Conservation (phyloP, 495 filamentous ascomycete genomes). For the Neurospora sp. region DNA sequence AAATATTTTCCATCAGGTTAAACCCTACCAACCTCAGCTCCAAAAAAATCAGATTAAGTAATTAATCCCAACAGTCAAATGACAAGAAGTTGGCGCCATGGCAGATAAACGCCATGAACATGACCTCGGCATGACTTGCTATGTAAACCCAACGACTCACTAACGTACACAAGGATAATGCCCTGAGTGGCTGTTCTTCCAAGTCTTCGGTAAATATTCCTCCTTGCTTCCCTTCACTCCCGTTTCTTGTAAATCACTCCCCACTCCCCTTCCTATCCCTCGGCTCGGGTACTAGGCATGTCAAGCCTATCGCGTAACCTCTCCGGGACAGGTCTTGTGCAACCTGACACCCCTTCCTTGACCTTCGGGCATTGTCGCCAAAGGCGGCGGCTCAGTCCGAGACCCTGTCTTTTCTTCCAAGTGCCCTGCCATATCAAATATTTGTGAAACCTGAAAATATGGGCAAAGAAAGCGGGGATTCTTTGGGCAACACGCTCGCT, state of each 20-base stretch:
- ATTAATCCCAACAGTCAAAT: not conserved
- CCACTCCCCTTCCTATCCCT: not conserved
- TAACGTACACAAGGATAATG: not conserved
- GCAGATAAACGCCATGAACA: not conserved
- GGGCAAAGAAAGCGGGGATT: not conserved
- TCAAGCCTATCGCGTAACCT: not conserved
- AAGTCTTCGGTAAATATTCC: not conserved
- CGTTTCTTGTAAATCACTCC: not conserved
- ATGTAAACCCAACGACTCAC: not conserved
- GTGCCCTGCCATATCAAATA: not conserved
- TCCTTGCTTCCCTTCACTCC: not conserved
- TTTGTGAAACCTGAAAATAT: not conserved
- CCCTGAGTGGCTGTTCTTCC: not conserved
- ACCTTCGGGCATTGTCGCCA: not conserved
- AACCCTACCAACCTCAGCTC: not conserved
- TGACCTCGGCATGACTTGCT: not conserved
- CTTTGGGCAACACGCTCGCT: not conserved
- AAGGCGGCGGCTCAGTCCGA: not conserved
- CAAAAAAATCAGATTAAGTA: not conserved
- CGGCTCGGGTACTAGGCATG: not conserved
- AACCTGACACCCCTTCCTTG: not conserved
- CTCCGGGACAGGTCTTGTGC: not conserved
- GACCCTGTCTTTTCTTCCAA: not conserved
- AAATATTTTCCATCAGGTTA: not conserved
- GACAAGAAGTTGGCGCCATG: not conserved